Conservation (phyloP, 2,329 filamentous ascomycete genomes). For the Harringtonia lauricola region DNA sequence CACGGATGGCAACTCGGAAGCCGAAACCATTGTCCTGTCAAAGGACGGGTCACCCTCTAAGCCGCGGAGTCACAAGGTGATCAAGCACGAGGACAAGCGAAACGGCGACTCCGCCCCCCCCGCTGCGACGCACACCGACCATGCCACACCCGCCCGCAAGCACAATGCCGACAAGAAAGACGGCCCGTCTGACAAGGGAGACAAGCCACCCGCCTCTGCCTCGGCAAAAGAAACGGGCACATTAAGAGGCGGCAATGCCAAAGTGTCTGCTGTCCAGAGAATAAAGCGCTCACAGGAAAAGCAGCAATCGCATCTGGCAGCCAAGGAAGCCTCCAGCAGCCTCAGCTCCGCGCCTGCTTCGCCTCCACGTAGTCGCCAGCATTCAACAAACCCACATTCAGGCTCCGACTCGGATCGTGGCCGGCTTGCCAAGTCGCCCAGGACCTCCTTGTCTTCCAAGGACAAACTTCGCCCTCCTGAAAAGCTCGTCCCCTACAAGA, state of each 20-base stretch:
- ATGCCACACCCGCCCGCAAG: slow-evolving; percentile 2
- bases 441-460: slow-evolving; percentile 24
- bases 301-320: slow-evolving; percentile 7
- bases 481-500: slow-evolving; percentile 35
- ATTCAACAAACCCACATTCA: slow-evolving; percentile 27
- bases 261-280: slow-evolving; percentile 26
- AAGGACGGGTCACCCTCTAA: slow-evolving; percentile 57
- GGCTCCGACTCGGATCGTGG: slow-evolving; percentile 46
- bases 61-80: slow-evolving; percentile 39
- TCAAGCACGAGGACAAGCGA: slow-evolving; percentile 53
- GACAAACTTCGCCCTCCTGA: slow-evolving; percentile 34
- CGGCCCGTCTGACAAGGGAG: slow-evolving; percentile 1
- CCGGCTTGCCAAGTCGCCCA: slow-evolving; percentile 29
- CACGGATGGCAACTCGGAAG: slow-evolving; percentile 55
- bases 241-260: slow-evolving; percentile 18
- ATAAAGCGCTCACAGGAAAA: slow-evolving; percentile 38
- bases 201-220: slow-evolving; percentile 11
- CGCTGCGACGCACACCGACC: not conserved
- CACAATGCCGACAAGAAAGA: slow-evolving; percentile 13
- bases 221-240: not conserved
- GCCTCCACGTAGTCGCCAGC: slow-evolving; percentile 30
- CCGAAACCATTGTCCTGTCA: slow-evolving; percentile 59
- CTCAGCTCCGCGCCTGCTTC: slow-evolving; percentile 49
- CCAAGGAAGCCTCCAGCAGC: slow-evolving; percentile 42
- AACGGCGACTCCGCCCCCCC: slow-evolving; percentile 33